Evolutionary conservation across 345 rosid genomes (phyloP).

Genomic region (Gossypium turneri): DNA sequence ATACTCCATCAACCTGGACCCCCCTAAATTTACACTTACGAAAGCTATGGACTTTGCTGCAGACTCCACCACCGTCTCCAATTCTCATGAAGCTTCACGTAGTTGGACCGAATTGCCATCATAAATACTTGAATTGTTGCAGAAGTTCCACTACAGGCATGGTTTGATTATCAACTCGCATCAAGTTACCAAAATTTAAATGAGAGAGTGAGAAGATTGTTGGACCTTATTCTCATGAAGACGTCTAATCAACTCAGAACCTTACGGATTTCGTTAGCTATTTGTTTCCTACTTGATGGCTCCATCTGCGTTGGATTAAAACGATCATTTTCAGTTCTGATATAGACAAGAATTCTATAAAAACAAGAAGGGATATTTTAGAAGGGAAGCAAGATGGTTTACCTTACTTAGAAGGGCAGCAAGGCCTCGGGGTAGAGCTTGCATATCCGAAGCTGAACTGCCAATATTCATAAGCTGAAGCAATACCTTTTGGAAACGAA

Average conservation of each 20-base stretch:
- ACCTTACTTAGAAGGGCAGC: conserved; percentile 87
- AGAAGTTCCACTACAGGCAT: background rate
- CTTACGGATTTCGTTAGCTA: conserved; percentile 53
- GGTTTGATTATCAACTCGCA: background rate
- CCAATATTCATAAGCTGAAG: conserved; percentile 62
- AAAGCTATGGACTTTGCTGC: background rate
- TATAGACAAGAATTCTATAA: conserved; percentile 4
- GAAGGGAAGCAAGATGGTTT: conserved; percentile 38
- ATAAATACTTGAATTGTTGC: background rate
- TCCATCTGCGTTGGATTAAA: conserved; percentile 66
- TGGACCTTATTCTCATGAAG: background rate
- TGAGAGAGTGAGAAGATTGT: background rate
- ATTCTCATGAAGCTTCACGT: background rate
- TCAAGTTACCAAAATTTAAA: background rate
- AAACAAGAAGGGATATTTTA: conserved; percentile 3
- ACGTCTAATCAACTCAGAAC: conserved; percentile 39
- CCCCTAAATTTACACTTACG: background rate
- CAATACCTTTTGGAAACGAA: conserved; percentile 71
- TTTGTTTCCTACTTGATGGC: conserved; percentile 46
- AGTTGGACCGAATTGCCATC: too few species aligned
- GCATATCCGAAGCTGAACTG: conserved; percentile 58
- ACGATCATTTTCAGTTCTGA: conserved; percentile 16
- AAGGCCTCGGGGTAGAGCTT: conserved; percentile 85
- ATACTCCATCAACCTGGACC: background rate
- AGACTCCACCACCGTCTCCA: background rate